phyloP scores from a whole-genome alignment of 306 rosid genomes.

The Sindora glabra region DNA sequence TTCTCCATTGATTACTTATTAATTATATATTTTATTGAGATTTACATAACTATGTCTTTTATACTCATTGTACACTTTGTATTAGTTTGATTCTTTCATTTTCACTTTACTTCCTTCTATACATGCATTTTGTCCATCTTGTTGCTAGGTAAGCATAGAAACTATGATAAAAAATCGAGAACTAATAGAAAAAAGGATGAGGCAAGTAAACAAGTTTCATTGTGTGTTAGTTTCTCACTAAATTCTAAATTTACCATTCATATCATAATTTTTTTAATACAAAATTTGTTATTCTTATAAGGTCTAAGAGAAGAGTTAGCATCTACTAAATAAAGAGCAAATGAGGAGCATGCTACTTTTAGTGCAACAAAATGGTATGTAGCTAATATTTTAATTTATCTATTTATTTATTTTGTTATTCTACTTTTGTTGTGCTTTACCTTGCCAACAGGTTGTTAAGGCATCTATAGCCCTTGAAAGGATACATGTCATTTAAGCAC shows the following conservation, averaged over 20 bases:
- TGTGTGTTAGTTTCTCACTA: too few species aligned
- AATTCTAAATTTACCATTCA: constrained; percentile 2
- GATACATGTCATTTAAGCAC: constrained; percentile 77
- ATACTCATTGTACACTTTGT: too few species aligned
- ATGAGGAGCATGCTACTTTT: constrained; percentile 91
- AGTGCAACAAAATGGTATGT: constrained; percentile 80
- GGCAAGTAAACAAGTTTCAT: constrained; percentile 96
- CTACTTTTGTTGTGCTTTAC: constrained; percentile 14
- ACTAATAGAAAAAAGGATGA: constrained; percentile 91
- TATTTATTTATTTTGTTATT: too few species aligned
- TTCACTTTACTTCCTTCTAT: not conserved
- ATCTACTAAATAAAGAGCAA: constrained; percentile 88
- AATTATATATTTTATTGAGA: too few species aligned
- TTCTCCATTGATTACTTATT: constrained; percentile 26
- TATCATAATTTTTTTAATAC: constrained; percentile 4
- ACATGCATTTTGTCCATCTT: constrained; percentile 8
- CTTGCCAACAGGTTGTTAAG: constrained; percentile 67
- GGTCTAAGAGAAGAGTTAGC: constrained; percentile 93
- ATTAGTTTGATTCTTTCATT: not conserved
- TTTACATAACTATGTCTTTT: too few species aligned
- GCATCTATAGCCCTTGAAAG: constrained; percentile 91
- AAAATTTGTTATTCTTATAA: constrained; percentile 24
- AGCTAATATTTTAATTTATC: constrained; percentile 8
- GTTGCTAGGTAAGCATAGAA: constrained; percentile 83
- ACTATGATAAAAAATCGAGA: constrained; percentile 89